Conservation (phyloP, 2,329 filamentous ascomycete species). For the Alternaria brassicicola region DNA sequence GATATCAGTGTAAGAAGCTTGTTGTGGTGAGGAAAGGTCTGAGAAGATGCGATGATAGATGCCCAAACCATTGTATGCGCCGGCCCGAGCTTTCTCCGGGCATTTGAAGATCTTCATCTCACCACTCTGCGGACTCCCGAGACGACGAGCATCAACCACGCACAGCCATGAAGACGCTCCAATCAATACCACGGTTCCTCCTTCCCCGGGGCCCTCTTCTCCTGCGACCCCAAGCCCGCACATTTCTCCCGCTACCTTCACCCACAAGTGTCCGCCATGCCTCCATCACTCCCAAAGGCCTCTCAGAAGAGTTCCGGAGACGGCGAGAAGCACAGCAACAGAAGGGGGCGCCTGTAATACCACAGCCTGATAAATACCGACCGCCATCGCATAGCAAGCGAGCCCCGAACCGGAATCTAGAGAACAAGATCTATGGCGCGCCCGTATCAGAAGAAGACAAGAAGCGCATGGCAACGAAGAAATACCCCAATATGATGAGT, state of each 20-base stretch:
- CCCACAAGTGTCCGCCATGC: constrained; percentile 38
- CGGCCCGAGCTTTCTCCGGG: constrained; percentile 27
- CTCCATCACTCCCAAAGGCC: constrained; percentile 36
- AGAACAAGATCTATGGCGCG: constrained; percentile 76
- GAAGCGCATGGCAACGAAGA: constrained; percentile 68
- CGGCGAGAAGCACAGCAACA: constrained; percentile 42
- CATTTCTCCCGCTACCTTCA: constrained; percentile 21
- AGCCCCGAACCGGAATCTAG: constrained; percentile 61
- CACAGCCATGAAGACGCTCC: constrained; percentile 39
- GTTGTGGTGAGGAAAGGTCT: not conserved
- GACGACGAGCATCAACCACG: constrained; percentile 20
- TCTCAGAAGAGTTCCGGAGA: constrained; percentile 39
- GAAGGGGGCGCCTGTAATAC: constrained; percentile 62
- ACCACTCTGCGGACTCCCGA: constrained; percentile 26
- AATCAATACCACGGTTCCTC: constrained; percentile 46
- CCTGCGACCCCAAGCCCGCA: constrained; percentile 31
- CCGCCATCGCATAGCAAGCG: constrained; percentile 86
- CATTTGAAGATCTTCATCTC: constrained; percentile 23
- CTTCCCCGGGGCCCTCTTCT: constrained; percentile 35
- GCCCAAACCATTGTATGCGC: constrained; percentile 6
- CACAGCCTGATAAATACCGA: constrained; percentile 87
- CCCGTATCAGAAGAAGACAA: constrained; percentile 69
- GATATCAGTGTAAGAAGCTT: not conserved
- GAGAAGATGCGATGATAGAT: not conserved
- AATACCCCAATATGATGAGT: constrained; percentile 90